Evolutionary conservation across 305 asterid species (phyloP).

Genomic region (Fraxinus angustifolia): DNA sequence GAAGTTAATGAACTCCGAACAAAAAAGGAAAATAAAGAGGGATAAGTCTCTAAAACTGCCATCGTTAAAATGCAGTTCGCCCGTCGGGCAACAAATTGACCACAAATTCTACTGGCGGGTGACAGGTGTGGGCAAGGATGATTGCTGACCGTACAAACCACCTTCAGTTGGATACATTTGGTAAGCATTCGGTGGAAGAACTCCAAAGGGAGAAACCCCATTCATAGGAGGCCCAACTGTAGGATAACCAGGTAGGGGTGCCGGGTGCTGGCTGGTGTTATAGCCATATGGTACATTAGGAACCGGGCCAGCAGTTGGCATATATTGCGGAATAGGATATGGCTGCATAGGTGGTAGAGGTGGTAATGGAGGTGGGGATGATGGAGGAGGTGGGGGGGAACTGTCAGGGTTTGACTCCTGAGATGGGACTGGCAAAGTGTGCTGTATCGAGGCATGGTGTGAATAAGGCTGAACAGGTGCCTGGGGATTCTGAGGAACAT

Average conservation of each 20-base stretch:
- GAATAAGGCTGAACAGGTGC: constrained; percentile 30
- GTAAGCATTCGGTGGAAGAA: constrained; percentile 38
- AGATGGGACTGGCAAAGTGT: constrained; percentile 33
- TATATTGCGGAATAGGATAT: constrained; percentile 55
- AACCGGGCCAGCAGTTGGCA: constrained; percentile 50
- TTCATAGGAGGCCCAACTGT: constrained; percentile 36
- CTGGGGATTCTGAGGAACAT: constrained; percentile 30
- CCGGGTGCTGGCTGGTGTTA: constrained; percentile 42
- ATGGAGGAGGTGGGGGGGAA: constrained; percentile 71
- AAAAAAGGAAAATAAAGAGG: neutral
- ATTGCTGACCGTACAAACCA: constrained; percentile 42
- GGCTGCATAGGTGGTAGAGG: constrained; percentile 68
- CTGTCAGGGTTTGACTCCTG: constrained; percentile 34
- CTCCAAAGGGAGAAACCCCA: constrained; percentile 36
- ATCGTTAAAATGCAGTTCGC: neutral
- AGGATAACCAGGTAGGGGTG: constrained; percentile 32
- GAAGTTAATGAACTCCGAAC: neutral
- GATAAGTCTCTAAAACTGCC: neutral
- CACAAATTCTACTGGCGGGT: constrained; percentile 43
- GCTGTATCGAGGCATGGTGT: constrained; percentile 29
- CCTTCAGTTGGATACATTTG: constrained; percentile 57
- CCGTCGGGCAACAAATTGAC: neutral
- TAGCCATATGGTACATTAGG: constrained; percentile 45
- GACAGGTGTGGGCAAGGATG: constrained; percentile 54
- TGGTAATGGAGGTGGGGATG: constrained; percentile 62